Evolutionary conservation across 257 asterid species (phyloP), one percentile per base, ranked within the genome.

Genomic region (Nicotiana obtusifolia): DNA sequence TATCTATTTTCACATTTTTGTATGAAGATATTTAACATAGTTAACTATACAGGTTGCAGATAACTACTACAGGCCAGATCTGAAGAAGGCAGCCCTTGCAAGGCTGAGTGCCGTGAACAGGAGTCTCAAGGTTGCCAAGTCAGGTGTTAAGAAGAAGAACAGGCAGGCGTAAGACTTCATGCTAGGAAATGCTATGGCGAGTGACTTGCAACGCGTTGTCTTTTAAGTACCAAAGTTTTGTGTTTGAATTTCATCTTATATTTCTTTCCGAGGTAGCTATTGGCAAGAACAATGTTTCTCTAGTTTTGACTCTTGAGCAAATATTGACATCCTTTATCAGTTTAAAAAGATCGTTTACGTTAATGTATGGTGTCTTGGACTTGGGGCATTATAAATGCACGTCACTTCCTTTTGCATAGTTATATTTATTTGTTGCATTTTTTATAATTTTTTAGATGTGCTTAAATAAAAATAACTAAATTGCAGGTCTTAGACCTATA

Each of bases 31-130:
- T n/a, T 75, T 26, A 64, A 19, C 20, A 3, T 19, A 6, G 64
- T 24, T 28, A 78, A 65, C 7, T n/a, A 10, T 84, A 83, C 84
- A 95, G 98, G 97, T 95, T 76, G 89, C 86, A 37, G 93, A 90
- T 80, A 95, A 95, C 89, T 86, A 92, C 33, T 95, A 93, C 87
- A 88, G 98, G 90, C 98, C 97, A 15, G 99, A 95, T 82, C 80
- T 93, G 89, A 95, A 90, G 93, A 92, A 92, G 90, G 97, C 99
- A 16, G 97, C 99, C 8, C 95, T 95, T 80, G 98, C 99, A 49
- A 91, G 97, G 80, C 82, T 95, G 82, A 90, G 98, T 41, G 93
- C 68, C 14, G 95, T 95, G 75, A 87, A 91, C 91, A 87, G 92
- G 90, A 93, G 98, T 89, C 97, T 93, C 81, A 95, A 90, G 92